Conservation (phyloP, 768 basidiomycete genomes). For the Filobasidium floriforme region DNA sequence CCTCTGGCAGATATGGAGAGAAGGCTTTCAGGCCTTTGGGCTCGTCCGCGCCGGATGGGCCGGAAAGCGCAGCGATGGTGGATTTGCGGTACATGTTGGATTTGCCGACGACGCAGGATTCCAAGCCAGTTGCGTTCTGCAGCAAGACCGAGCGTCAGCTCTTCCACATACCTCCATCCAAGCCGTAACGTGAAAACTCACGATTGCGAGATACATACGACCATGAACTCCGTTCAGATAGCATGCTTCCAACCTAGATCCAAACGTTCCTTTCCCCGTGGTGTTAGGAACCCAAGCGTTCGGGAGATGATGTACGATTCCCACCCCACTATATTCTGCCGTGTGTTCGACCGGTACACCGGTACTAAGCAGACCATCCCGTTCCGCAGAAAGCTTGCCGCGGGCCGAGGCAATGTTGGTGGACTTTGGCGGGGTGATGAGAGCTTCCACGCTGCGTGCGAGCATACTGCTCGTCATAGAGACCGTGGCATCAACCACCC, state of each 20-base stretch:
- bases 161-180: too few relatives aligned
- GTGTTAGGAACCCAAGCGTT: conserved; percentile 67
- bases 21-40: conserved; percentile 66
- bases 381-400: conserved; percentile 9
- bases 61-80: conserved; percentile 58
- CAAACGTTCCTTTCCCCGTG: conserved; percentile 49
- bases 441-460: conserved; percentile 72
- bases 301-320: conserved; percentile 90
- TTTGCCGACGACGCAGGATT: conserved; percentile 95
- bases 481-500: conserved; percentile 96
- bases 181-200: conserved; percentile 21
- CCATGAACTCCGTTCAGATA: conserved; percentile 96
- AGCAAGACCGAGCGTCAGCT: background rate
- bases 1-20: conserved; percentile 85
- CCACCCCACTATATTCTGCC: conserved; percentile 48
- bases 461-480: conserved; percentile 69
- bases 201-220: conserved; percentile 92
- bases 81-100: conserved; percentile 88
- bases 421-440: conserved; percentile 43
- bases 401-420: background rate
- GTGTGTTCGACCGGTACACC: conserved; percentile 8
- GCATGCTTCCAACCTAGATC: conserved; percentile 79
- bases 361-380: background rate
- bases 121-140: conserved; percentile 67
- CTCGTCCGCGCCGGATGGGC: conserved; percentile 35